Percentiles rank a stretch among this genome's conserved stretches.
phyloP scores from a whole-genome alignment of 2,329 filamentous ascomycete species.

The Hypoxylon sp. region DNA sequence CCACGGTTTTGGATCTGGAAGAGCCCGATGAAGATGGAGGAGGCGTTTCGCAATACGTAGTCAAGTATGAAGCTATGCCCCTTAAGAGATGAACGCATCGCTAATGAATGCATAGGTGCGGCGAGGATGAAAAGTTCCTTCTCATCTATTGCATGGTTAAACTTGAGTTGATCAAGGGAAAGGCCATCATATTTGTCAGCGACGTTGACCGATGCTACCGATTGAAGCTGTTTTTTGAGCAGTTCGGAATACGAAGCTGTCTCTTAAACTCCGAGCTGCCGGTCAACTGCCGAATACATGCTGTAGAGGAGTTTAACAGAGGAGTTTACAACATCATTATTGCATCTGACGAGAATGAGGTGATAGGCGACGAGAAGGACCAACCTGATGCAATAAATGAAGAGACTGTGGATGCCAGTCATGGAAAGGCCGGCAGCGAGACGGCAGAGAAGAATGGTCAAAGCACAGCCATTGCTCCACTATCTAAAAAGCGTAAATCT shows the following conservation, averaged over 20 bases:
- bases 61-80: constrained; percentile 68
- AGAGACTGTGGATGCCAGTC: constrained; percentile 52
- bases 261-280: constrained; percentile 95
- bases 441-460: constrained; percentile 51
- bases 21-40: constrained; percentile 82
- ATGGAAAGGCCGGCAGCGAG: constrained; percentile 63
- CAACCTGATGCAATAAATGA: constrained; percentile 53
- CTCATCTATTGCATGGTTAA: constrained; percentile 95
- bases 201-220: constrained; percentile 75
- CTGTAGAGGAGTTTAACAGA: constrained; percentile 97
- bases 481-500: constrained; percentile 74
- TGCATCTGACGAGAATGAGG: constrained; percentile 90
- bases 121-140: constrained; percentile 97
- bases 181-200: constrained; percentile 82
- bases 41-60: constrained; percentile 86
- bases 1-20: constrained; percentile 83
- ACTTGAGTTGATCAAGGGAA: constrained; percentile 92
- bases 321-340: constrained; percentile 98
- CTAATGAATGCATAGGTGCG: constrained; percentile 67
- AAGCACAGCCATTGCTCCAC: constrained; percentile 47
- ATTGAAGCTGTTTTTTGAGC: constrained; percentile 93
- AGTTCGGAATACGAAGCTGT: constrained; percentile 94
- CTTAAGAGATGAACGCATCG: neutral
- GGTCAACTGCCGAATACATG: constrained; percentile 91
- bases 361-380: constrained; percentile 74